A percentile compares a stretch with the other conserved stretches of the same genome.
These are phyloP conservation scores for Trichoderma asperellum DNA, from an alignment of 2,329 filamentous ascomycete genomes.

Conservation along the genomic window DNA sequence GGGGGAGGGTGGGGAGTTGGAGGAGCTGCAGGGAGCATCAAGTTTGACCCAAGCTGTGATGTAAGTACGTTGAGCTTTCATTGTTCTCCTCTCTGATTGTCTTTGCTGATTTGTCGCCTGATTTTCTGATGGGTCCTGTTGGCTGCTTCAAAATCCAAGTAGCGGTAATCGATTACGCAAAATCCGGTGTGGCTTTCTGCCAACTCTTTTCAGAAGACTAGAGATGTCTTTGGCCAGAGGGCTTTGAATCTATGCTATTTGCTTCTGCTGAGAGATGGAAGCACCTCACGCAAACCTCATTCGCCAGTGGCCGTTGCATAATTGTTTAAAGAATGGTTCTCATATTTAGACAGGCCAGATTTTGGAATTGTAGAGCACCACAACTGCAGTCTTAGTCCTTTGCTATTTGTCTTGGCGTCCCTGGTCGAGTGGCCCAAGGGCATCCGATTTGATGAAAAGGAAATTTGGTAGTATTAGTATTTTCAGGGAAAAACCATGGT, in stretches of 20 bases:
- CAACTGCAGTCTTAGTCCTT: neutral
- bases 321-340: neutral
- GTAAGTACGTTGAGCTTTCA: neutral
- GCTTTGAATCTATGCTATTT: neutral
- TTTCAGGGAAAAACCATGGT: neutral
- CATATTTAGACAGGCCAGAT: too few relatives aligned
- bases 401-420: neutral
- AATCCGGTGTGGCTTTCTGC: neutral
- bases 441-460: neutral
- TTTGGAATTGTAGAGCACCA: neutral
- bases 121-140: neutral
- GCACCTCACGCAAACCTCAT: neutral
- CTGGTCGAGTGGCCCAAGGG: neutral
- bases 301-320: neutral
- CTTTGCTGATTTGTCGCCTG: neutral
- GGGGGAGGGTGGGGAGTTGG: neutral
- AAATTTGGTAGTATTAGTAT: neutral
- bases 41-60: neutral
- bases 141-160: neutral
- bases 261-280: neutral
- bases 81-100: neutral
- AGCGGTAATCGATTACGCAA: neutral
- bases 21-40: neutral
- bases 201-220: neutral
- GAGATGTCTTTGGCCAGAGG: neutral